phyloP scores from a whole-genome alignment of 257 asterid species.

The Penstemon davidsonii region DNA sequence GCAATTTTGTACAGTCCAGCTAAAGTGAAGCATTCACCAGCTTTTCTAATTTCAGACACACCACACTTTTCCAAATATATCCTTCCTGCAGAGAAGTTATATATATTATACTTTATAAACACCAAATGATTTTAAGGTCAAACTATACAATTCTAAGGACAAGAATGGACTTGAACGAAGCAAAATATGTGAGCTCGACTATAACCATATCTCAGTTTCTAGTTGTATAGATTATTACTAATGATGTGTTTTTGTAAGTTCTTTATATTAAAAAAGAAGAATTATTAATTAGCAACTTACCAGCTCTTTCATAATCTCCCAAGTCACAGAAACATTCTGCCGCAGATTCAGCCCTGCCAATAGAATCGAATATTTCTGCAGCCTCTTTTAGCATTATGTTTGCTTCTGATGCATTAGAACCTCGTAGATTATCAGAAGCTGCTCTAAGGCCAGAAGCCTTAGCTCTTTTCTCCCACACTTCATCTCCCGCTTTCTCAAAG shows the following conservation, averaged over 20 bases:
- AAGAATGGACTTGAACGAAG: background rate
- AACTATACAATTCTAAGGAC: background rate
- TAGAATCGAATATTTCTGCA: constrained; percentile 61
- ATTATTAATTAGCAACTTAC: constrained; percentile 28
- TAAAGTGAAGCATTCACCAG: constrained; percentile 61
- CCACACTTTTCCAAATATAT: constrained; percentile 57
- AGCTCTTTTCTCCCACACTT: constrained; percentile 54
- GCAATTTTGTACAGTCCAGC: constrained; percentile 49
- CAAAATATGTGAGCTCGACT: background rate
- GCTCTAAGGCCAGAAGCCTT: constrained; percentile 59
- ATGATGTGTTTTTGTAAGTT: background rate
- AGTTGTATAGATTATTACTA: background rate
- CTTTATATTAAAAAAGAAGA: background rate
- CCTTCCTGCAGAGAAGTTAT: constrained; percentile 36
- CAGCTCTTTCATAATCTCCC: constrained; percentile 60
- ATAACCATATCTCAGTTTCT: background rate
- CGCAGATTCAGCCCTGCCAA: constrained; percentile 52
- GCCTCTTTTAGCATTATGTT: constrained; percentile 54
- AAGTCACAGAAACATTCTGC: constrained; percentile 64
- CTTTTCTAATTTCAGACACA: constrained; percentile 37
- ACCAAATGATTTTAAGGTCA: background rate
- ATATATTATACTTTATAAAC: background rate
- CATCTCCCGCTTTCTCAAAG: constrained; percentile 68
- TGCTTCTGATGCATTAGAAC: constrained; percentile 41
- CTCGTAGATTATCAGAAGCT: constrained; percentile 42